Conservation (phyloP, 495 filamentous ascomycete genomes). For the Penicillium daleae region DNA sequence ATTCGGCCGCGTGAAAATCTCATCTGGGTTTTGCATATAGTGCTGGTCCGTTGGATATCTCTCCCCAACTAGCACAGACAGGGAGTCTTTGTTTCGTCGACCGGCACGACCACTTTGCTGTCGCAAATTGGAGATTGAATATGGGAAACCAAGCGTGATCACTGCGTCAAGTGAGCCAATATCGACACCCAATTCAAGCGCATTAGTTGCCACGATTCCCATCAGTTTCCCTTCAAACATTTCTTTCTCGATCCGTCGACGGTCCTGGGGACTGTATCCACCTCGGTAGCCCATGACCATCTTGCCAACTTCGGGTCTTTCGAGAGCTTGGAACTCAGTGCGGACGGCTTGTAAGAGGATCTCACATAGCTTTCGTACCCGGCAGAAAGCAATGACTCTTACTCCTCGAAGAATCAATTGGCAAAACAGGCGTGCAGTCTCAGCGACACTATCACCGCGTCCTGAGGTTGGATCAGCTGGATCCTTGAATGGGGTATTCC, state of each 20-base stretch:
- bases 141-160: slow-evolving; percentile 91
- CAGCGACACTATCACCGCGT: slow-evolving; percentile 77
- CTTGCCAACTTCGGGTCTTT: slow-evolving; percentile 70
- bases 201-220: slow-evolving; percentile 92
- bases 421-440: slow-evolving; percentile 87
- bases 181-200: slow-evolving; percentile 91
- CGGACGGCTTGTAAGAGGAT: slow-evolving; percentile 79
- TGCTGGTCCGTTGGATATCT: slow-evolving; percentile 90
- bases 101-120: slow-evolving; percentile 96
- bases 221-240: slow-evolving; percentile 97
- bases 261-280: slow-evolving; percentile 93
- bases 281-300: slow-evolving; percentile 96
- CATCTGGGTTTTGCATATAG: slow-evolving; percentile 95
- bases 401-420: slow-evolving; percentile 88
- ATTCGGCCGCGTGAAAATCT: slow-evolving; percentile 94
- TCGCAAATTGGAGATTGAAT: slow-evolving; percentile 88
- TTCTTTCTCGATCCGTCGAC: slow-evolving; percentile 86
- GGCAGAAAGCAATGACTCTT: slow-evolving; percentile 91
- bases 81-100: slow-evolving; percentile 88
- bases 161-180: slow-evolving; percentile 96
- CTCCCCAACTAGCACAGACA: slow-evolving; percentile 91
- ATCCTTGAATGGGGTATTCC: slow-evolving; percentile 97
- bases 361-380: slow-evolving; percentile 87
- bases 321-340: slow-evolving; percentile 71
- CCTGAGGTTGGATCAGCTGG: slow-evolving; percentile 84